phyloP scores from a whole-genome alignment of 495 filamentous ascomycete genomes.

The Filosporella fistucella region DNA sequence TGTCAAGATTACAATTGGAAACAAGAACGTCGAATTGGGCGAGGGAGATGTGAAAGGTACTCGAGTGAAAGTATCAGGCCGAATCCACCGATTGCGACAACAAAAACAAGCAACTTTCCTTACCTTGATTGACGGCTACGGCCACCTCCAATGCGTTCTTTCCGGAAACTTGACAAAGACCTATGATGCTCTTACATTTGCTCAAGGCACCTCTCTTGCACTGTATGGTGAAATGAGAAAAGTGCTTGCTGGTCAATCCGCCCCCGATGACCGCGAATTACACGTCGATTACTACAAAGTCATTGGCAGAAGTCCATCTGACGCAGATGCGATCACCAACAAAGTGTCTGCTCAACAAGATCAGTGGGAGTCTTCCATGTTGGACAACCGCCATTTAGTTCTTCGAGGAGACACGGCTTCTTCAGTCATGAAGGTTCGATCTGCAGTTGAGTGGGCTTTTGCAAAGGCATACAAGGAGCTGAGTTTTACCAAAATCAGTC shows the following conservation, averaged over 20 bases:
- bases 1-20: constrained; percentile 66
- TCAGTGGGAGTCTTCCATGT: constrained; percentile 66
- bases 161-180: constrained; percentile 82
- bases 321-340: constrained; percentile 92
- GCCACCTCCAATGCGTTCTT: constrained; percentile 84
- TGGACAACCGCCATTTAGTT: constrained; percentile 88
- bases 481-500: constrained; percentile 78
- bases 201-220: constrained; percentile 82
- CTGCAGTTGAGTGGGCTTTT: constrained; percentile 80
- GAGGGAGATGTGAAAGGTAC: constrained; percentile 60
- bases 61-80: constrained; percentile 76
- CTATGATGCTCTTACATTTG: constrained; percentile 86
- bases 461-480: constrained; percentile 74
- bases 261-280: constrained; percentile 84
- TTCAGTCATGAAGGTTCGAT: constrained; percentile 86
- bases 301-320: constrained; percentile 77
- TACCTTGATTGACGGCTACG: constrained; percentile 83
- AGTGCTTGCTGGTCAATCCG: constrained; percentile 72
- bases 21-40: constrained; percentile 66
- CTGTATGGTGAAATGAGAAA: constrained; percentile 86
- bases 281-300: constrained; percentile 93
- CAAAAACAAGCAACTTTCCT: constrained; percentile 91
- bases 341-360: constrained; percentile 72
- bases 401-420: constrained; percentile 86
- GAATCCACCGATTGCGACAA: constrained; percentile 76